Evolutionary conservation across 257 asterid genomes (phyloP), one percentile per base, ranked within the genome.

Genomic region (Salvia splendens): DNA sequence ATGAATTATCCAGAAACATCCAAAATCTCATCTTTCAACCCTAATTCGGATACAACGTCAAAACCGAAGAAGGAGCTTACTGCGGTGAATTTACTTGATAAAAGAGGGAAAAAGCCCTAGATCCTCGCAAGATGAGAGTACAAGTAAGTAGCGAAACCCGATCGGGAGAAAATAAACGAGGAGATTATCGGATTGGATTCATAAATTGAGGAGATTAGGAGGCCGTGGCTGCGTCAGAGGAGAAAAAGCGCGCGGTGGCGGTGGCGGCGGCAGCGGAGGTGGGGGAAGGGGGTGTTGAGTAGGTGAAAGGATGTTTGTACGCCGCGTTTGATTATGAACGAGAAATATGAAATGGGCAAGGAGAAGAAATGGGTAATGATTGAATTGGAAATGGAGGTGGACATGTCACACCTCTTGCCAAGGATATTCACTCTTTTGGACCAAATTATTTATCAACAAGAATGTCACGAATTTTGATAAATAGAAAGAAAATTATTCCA

Each of bases 11-110:
- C 5, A 42, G 41, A 30, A 36, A 65, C 57, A 60, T 58, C 40
- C 43, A 58, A 43, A 62, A 28, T 57, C 59, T 12, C 36, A 70
- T 30, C 55, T 17, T 48, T 17, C 69, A 69, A 49, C 64, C 49
- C 48, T 59, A 8, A 79, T 32, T 46, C 32, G 2, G 53, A 63
- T 0, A 45, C 4, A 32, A 49, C 58, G 68, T 32, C 12, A 61
- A 73, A 70, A 65, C 20, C 54, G 71, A 74, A 5, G 58, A 73
- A 53, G 67, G 0, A 16, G 68, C 77, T 65, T 75, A 72, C 77
- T 66, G 48, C 0, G 46, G 9, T 11, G 73, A 53, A 42, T 71
- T 72, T 68, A 68, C 54, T 75, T 42, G 73, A 52, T 68, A 10
- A 30, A 54, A 48, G 63, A 64, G 59, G 45, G 33, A 42, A 28